Base-by-base conservation (phyloP, 495 filamentous ascomycete species). In the Trichoderma asperelloides region DNA sequence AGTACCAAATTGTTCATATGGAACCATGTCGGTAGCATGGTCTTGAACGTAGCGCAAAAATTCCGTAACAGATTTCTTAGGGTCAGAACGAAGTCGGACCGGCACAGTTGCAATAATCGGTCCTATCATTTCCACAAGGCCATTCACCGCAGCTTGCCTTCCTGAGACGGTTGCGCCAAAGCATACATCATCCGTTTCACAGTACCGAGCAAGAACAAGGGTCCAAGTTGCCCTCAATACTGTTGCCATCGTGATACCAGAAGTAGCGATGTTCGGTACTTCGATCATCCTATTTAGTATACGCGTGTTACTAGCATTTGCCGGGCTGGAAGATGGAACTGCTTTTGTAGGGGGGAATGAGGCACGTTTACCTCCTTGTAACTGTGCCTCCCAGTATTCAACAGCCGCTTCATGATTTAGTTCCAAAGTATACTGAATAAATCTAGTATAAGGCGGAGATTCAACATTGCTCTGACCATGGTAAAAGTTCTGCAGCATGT, bases 61-160 rank as follows among this genome's bases (percentile, higher is more conserved):
- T 74, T 67, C 82, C 84, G 8, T 77, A 74, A 47, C 78, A 75
- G 51, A 75, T 74, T 0, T 80, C 82, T 66, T 79, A 78, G 60
- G 11, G 63, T 23, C 77, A 70, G 0, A 69, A 70, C 49, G 65
- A 4, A 78, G 72, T 0, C 86, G 78, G 15, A 84, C 73, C 3
- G 87, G 87, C 0, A 88, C 72, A 0, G 87, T 88, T 25, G 86
- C 80, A 55, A 89, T 82, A 1, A 86, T 76, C 0, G 87, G 80
- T 0, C 83, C 85, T 7, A 77, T 70, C 63, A 86, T 81, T 21
- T 77, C 73, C n/a, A 74, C 74, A n/a, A 87, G 72, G 28, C 79
- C 83, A 7, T 70, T 66, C 0, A 86, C 69, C 11, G 77, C 72
- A 12, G 78, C 76, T 25, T 79, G 74, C 0, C 86, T 75, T 37